phyloP scores from a whole-genome alignment of 257 asterid species.

The Prunella vulgaris region DNA sequence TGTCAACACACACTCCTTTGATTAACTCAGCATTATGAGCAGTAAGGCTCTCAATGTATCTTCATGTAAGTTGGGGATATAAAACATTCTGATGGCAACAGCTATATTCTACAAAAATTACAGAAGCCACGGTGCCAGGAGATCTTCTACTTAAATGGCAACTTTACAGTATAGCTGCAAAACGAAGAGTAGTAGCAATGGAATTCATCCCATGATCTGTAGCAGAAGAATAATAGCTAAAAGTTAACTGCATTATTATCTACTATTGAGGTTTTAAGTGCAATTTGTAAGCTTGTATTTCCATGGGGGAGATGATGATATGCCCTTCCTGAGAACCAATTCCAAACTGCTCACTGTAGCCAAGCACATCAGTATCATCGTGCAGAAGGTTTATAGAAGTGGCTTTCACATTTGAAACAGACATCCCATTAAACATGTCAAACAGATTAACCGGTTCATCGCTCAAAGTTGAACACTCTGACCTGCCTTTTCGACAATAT shows the following conservation, averaged over 20 bases:
- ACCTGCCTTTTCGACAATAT: slow-evolving; percentile 66
- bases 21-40: not conserved
- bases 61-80: not conserved
- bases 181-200: slow-evolving; percentile 3
- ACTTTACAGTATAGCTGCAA: slow-evolving; percentile 16
- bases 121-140: not conserved
- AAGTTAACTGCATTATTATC: slow-evolving; percentile 17
- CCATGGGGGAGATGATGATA: slow-evolving; percentile 85
- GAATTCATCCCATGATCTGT: not conserved
- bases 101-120: slow-evolving; percentile 17
- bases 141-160: not conserved
- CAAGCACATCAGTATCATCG: slow-evolving; percentile 69
- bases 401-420: slow-evolving; percentile 56
- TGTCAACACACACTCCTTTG: not conserved
- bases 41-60: not conserved
- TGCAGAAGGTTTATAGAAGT: slow-evolving; percentile 78
- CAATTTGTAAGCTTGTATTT: slow-evolving; percentile 89
- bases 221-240: not conserved
- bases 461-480: slow-evolving; percentile 60
- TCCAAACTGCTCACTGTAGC: slow-evolving; percentile 67
- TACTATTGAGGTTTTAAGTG: slow-evolving; percentile 48
- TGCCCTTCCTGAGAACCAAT: slow-evolving; percentile 84
- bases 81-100: not conserved
- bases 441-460: slow-evolving; percentile 65
- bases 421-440: slow-evolving; percentile 69